Conservation (phyloP, 2,329 filamentous ascomycete species). For the Diaporthe helianthi region DNA sequence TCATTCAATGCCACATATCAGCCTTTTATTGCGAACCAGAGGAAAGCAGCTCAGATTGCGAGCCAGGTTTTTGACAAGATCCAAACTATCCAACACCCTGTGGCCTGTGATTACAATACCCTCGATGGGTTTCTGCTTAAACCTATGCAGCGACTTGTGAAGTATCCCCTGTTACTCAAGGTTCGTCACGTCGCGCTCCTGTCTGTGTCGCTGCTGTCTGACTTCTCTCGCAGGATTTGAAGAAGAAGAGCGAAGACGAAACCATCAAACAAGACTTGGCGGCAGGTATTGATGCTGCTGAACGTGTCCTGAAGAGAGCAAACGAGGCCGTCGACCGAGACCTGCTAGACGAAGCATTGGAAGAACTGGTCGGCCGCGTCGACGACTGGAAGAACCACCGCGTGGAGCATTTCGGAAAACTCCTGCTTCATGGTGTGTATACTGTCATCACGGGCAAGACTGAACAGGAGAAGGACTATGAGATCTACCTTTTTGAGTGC, state of each 20-base stretch:
- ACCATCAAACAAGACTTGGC: slow-evolving; percentile 75
- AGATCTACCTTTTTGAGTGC: slow-evolving; percentile 95
- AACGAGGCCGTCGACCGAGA: slow-evolving; percentile 93
- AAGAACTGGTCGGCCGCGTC: slow-evolving; percentile 81
- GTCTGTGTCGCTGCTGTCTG: slow-evolving; percentile 35
- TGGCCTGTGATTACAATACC: slow-evolving; percentile 86
- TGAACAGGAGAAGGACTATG: slow-evolving; percentile 96
- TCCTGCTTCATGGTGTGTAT: slow-evolving; percentile 88
- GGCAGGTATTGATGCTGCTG: slow-evolving; percentile 80
- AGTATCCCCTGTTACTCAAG: slow-evolving; percentile 90
- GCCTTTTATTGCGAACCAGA: slow-evolving; percentile 96
- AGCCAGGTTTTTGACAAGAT: slow-evolving; percentile 89
- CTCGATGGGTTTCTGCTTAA: slow-evolving; percentile 93
- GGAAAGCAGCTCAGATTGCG: slow-evolving; percentile 86
- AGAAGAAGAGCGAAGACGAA: slow-evolving; percentile 82
- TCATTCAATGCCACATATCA: slow-evolving; percentile 87
- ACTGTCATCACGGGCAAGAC: slow-evolving; percentile 89
- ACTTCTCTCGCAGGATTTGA: slow-evolving; percentile 70
- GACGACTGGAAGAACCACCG: slow-evolving; percentile 97
- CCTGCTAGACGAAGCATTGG: slow-evolving; percentile 80
- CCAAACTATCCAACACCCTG: slow-evolving; percentile 73
- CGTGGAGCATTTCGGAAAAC: slow-evolving; percentile 87
- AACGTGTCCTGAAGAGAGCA: slow-evolving; percentile 80
- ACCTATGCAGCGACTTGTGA: slow-evolving; percentile 93
- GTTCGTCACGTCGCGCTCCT: slow-evolving; percentile 52